Evolutionary conservation across 768 basidiomycete genomes (phyloP), one percentile per base, ranked within the genome.

Genomic region (Austroboletus festivus): DNA sequence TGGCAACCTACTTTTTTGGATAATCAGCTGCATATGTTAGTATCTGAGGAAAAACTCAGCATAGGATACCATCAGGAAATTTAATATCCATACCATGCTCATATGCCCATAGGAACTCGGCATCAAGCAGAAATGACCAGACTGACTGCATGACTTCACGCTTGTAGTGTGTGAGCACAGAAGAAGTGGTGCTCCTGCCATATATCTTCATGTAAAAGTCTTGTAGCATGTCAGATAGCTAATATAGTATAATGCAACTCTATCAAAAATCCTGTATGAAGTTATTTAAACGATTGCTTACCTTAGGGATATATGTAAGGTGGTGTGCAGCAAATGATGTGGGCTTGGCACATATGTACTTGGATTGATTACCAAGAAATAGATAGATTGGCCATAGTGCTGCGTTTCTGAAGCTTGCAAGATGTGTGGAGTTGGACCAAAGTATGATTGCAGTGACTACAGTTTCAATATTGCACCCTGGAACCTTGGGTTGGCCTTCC

Each of bases 1-100:
- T 9, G 15, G 34, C 8, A 35, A 35, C 33, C 12, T 47, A 71
- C 72, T 71, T 71, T 38, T 68, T 66, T 1, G 62, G 66, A n/a
- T 67, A 68, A 45, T 65, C 57, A 1, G 60, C 67, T 1, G 61
- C 45, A 31, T 68, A 68, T 0, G 65, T 57, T 34, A 68, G 62
- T 0, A 68, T 42, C 0, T 47, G 43, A 0, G 41, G 59, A 28
- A 62, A 64, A 0, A 66, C 49, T 3, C 47, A n/a, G 0, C 52
- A 38, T 0, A 9, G 0, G 0, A 62, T 35, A 0, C 65, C 58
- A 47, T 68, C 59, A 1, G 40, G 38, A 23, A 57, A 68, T 5
- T 34, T 26, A 9, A 64, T 54, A 0, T 61, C 44, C 0, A 64
- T 53, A 0, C 65, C 63, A 37, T 57, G 42, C 4, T 51, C 7